These are phyloP conservation scores for Aspergillus hiratsukae DNA, from an alignment of 2,329 filamentous ascomycete genomes.

Conservation along the genomic window DNA sequence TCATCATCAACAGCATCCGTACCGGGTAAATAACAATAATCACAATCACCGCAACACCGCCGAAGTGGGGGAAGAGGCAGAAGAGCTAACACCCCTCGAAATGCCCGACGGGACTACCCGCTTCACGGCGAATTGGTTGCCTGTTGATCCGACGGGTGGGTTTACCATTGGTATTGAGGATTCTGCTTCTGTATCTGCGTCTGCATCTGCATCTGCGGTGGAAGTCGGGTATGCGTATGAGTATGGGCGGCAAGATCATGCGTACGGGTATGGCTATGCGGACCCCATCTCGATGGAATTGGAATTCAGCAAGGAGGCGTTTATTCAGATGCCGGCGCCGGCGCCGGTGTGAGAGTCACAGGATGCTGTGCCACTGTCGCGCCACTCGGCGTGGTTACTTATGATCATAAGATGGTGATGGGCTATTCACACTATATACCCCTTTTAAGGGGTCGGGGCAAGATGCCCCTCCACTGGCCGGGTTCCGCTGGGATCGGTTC, in stretches of 20 bases:
- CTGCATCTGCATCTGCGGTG: not conserved
- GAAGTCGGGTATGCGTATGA: not conserved
- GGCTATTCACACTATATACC: too few relatives aligned
- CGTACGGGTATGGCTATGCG: not conserved
- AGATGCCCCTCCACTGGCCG: too few relatives aligned
- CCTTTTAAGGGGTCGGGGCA: too few relatives aligned
- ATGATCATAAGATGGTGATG: too few relatives aligned
- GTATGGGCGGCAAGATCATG: not conserved
- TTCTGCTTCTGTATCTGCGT: not conserved
- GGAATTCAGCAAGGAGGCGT: conserved; percentile 7
- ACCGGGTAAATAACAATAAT: not conserved
- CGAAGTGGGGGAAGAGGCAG: conserved; percentile 9
- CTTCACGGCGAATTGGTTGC: conserved; percentile 28
- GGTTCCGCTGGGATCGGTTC: too few relatives aligned
- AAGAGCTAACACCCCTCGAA: conserved; percentile 21
- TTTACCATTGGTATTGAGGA: conserved; percentile 21
- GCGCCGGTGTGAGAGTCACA: too few relatives aligned
- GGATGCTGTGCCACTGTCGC: too few relatives aligned
- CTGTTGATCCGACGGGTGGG: conserved; percentile 25
- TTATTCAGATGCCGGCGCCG: conserved; percentile 7
- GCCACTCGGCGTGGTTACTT: too few relatives aligned
- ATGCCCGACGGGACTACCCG: conserved; percentile 32
- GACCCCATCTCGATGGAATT: not conserved
- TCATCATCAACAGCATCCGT: not conserved
- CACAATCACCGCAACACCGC: not conserved